Evolutionary conservation across 164 flowering plant species (phyloP), one percentile per base, ranked within the genome.

Genomic region (Macadamia integrifolia): DNA sequence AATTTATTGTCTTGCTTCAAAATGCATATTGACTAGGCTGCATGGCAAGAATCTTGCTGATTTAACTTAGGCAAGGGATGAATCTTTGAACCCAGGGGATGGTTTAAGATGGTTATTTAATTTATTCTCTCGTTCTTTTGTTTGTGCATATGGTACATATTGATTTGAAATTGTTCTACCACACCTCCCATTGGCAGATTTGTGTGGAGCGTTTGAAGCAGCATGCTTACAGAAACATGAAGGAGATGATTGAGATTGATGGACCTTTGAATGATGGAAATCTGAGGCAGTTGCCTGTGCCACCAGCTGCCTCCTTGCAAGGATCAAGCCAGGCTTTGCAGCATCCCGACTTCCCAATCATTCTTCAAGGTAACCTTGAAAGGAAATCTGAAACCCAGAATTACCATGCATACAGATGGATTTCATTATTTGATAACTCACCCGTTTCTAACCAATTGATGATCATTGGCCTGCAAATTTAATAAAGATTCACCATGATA

Each of bases 161-260:
- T 61, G 50, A 52, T 50, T 52, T 61, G 40, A 28, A 52, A 40
- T 60, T 61, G 49, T 46, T 58, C 35, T 9, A 18, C 48, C 14
- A 18, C 9, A 46, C 13, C 7, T 12, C 55, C 6, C 28, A 18
- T 62, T 69, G 58, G 57, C 88, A 91, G 97, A 13, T 0, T 31
- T 18, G 76, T 70, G 88, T 85, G 72, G 87, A 89, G 53, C 49
- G 12, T 57, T 29, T 79, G 69, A 89, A 85, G 77, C 75, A 62
- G 43, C 69, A 66, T 5, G 91, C 89, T 10, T 87, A 82, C 61
- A 61, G 46, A 53, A 81, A 87, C 69, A 58, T 64, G 64, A 30
- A 65, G n/a, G 71, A 73, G 14, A 77, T 84, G 58, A 58, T 74
- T 53, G 77, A 69, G 9, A 13, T 80, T 3, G 67, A 66, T 53